phyloP scores from a whole-genome alignment of 2,329 filamentous ascomycete genomes.

The Pseudopyricularia javanii region DNA sequence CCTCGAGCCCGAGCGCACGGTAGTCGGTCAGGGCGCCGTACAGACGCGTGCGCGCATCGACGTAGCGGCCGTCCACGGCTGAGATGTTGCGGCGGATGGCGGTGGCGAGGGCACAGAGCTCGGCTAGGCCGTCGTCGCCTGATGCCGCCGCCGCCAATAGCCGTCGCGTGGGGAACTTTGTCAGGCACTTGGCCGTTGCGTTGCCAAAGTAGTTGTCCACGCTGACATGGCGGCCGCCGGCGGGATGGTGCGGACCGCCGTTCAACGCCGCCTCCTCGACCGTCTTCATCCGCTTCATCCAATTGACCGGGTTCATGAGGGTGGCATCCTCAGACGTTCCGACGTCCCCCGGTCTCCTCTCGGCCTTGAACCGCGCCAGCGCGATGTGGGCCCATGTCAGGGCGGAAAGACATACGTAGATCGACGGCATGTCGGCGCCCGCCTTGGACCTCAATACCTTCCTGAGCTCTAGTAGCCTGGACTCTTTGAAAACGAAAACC shows the following conservation, averaged over 20 bases:
- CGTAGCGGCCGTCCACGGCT: conserved; percentile 26
- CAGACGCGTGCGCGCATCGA: conserved; percentile 23
- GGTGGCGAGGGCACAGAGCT: background rate
- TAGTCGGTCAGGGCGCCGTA: conserved; percentile 24
- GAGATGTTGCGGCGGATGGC: conserved; percentile 14
- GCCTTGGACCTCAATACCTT: conserved; percentile 8
- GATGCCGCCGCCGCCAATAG: conserved; percentile 11
- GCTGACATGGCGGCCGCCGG: conserved; percentile 2
- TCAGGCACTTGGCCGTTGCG: conserved; percentile 25
- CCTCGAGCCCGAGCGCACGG: conserved; percentile 23
- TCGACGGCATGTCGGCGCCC: conserved; percentile 15
- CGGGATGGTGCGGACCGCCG: conserved; percentile 12
- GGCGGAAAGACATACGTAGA: conserved; percentile 25
- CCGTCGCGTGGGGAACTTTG: conserved; percentile 11
- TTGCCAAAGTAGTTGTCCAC: conserved; percentile 27
- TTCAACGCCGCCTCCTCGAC: background rate
- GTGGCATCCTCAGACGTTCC: conserved; percentile 1
- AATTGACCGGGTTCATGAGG: conserved; percentile 29
- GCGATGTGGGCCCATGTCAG: conserved; percentile 27
- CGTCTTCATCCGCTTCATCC: conserved; percentile 16
- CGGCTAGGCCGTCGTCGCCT: conserved; percentile 11
- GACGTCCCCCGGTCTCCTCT: background rate
- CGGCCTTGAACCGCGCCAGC: conserved; percentile 14
- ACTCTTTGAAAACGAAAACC: conserved; percentile 25
- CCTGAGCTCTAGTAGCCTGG: conserved; percentile 18